Evolutionary conservation across 1,139 yeast species (phyloP), one percentile per base, ranked within the genome.

Genomic region (Geotrichum phurueaensis): DNA sequence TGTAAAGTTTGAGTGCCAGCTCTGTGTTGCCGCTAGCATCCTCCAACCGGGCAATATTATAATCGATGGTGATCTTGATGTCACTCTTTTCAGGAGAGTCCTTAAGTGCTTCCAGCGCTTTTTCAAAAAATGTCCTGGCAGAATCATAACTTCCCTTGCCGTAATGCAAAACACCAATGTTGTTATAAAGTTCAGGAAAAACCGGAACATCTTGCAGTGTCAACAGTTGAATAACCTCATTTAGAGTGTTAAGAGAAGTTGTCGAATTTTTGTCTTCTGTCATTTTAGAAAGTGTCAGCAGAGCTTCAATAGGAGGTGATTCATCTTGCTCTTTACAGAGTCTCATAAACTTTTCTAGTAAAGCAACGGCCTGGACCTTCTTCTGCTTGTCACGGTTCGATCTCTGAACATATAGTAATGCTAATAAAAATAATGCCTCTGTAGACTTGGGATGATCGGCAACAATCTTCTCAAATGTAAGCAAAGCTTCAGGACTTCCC

Each of bases 81-180:
- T 65, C 63, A 31, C 58, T 60, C 47, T 71, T 66, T n/a, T 72
- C 71, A 7, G 69, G 62, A 4, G 70, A 69, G 70, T 87, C 95
- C 51, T 78, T 74, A 3, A 84, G 53, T 2, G 67, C 68, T 65
- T 66, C 77, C 43, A 78, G 70, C 0, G 94, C 90, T 55, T 73
- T 69, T 62, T 81, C 76, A 69, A 89, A 87, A 60, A 76, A 75
- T 13, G 77, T 71, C 45, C 75, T 73, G 0, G 87, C 83, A 31
- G 79, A 77, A 3, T 81, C 84, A 60, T 74, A 77, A 67, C 86
- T 84, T 53, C 84, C 86, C 65, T 82, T 84, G 64, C 85, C 78
- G 69, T 89, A 88, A 64, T 89, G 84, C 73, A 90, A 84, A 10
- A 90, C 96, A 53, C 96, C 99, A 67, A 91, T 79, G 68, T 94